Conservation (phyloP, 2,329 filamentous ascomycete species). For the Penicillium sp. region DNA sequence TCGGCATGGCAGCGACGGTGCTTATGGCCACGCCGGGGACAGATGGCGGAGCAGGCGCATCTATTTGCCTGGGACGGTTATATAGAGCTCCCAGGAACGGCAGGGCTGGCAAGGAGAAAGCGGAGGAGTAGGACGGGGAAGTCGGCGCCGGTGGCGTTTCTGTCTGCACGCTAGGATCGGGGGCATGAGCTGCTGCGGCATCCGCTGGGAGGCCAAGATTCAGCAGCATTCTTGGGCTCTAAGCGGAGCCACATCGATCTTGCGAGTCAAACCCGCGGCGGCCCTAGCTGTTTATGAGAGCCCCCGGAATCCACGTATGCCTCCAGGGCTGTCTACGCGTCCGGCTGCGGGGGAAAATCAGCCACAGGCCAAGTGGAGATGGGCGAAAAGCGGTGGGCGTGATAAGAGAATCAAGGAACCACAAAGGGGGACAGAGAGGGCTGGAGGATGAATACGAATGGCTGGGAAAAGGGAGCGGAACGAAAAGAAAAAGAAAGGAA, state of each 20-base stretch:
- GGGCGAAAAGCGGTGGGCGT: too few relatives aligned
- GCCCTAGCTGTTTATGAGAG: too few relatives aligned
- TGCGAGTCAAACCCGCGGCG: conserved; percentile 4
- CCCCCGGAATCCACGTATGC: too few relatives aligned
- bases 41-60: conserved; percentile 17
- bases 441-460: not conserved
- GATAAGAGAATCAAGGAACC: too few relatives aligned
- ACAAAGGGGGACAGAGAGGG: too few relatives aligned
- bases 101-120: conserved; percentile 26
- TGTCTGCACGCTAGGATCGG: conserved; percentile 30
- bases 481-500: not conserved
- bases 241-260: conserved; percentile 23
- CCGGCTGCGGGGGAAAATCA: too few relatives aligned
- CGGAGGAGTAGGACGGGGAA: conserved; percentile 20
- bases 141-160: conserved; percentile 22
- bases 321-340: too few relatives aligned
- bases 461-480: not conserved
- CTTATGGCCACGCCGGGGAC: conserved; percentile 24
- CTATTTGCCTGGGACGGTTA: conserved; percentile 17
- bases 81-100: conserved; percentile 26
- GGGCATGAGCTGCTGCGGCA: conserved; percentile 43
- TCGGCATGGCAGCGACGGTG: conserved; percentile 23
- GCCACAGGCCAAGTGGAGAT: too few relatives aligned
- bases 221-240: conserved; percentile 38
- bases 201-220: conserved; percentile 46